Evolutionary conservation across 2,329 filamentous ascomycete species (phyloP).

Genomic region (Fusarium chaquense): DNA sequence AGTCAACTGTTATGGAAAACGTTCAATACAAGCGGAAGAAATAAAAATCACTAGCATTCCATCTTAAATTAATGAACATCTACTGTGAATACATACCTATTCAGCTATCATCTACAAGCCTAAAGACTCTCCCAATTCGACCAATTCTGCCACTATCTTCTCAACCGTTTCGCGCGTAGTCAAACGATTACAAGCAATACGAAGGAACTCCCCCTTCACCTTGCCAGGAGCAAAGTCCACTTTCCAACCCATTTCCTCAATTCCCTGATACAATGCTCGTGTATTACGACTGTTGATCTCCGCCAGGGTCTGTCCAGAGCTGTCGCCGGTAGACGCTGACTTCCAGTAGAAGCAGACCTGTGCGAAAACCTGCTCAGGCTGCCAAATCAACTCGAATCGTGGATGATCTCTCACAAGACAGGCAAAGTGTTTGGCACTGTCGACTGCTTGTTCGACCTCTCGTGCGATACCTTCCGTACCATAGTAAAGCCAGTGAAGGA

Average conservation of each 20-base stretch:
- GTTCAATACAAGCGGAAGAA: too few relatives aligned
- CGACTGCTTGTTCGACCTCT: background rate
- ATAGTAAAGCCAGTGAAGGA: conserved; percentile 2
- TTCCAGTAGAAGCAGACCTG: conserved; percentile 5
- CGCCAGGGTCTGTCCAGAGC: background rate
- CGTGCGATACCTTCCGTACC: background rate
- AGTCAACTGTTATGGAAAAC: too few relatives aligned
- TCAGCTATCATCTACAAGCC: background rate
- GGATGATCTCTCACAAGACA: background rate
- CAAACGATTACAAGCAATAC: conserved; percentile 3
- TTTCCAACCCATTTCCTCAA: conserved; percentile 1
- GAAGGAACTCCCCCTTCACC: background rate
- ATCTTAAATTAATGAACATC: too few relatives aligned
- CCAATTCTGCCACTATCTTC: background rate
- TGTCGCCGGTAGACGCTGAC: background rate
- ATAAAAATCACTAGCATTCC: too few relatives aligned
- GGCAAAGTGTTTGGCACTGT: background rate
- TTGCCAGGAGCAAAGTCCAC: background rate
- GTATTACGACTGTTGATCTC: background rate
- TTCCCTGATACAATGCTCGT: background rate
- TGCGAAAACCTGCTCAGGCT: background rate
- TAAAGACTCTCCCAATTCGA: background rate
- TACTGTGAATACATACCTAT: too few relatives aligned
- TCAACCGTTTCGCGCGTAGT: background rate
- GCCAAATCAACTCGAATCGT: background rate